Evolutionary conservation across 2,329 filamentous ascomycete species (phyloP), one percentile per base, ranked within the genome.

Genomic region (Colletotrichum spinosum): DNA sequence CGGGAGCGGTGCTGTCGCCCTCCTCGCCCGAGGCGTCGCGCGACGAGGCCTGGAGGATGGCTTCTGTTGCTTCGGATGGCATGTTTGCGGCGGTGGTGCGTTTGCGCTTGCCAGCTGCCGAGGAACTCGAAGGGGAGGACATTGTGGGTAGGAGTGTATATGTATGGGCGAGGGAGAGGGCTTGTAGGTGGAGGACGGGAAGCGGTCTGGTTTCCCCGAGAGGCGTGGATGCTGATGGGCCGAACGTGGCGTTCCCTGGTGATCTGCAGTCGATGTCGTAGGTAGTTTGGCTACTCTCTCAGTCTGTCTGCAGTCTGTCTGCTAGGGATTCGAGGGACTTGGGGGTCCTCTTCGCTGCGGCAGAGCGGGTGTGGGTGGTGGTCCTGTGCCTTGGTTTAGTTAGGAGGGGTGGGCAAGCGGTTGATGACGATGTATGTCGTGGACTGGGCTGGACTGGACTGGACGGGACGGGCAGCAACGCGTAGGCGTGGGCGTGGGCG

Each of bases 11-110:
- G 70, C 92, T 92, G 72, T 91, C 90, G 72, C 88, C 90, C 75
- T 95, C 93, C 80, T 97, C 92, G 69, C 86, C 92, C 13, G 92
- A 95, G 67, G 92, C 92, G 80, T 97, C 92, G 75, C 92, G 88
- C 41, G 92, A 94, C 15, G 92, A 93, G 41, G 91, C 88, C 70
- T 90, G 84, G 54, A 88, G 74, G 67, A 78, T 83, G 74, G 90
- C 87, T 59, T 88, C 84, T 63, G 86, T 80, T 70, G 78, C 78
- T 50, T 73, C 71, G 70, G 68, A 80, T 74, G 67, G 82, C 74
- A 70, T 83, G 67, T 77, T 83, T 69, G 83, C 78, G 67, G 84
- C 86, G 65, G 82, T 81, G 60, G 86, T 87, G 77, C 94, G 90
- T 86, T 97, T 97, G 79, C 94, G 91, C 84, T 97, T 97, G 72